Base-by-base conservation (phyloP, 192 early-diverging fungal species). In the Rhizoclosmatium globosum region DNA sequence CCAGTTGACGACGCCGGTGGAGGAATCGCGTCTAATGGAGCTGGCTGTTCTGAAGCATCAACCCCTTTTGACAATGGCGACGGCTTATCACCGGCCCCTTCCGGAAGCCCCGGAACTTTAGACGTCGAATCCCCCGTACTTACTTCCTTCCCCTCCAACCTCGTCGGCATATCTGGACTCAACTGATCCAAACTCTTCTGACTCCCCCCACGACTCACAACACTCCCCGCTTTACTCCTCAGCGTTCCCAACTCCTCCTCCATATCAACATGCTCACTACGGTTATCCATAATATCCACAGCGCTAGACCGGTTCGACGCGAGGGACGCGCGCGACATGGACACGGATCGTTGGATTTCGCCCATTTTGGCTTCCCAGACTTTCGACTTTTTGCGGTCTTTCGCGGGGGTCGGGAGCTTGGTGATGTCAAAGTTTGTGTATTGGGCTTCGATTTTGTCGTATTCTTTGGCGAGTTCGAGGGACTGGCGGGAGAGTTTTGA, bases 291-390 rank as follows among this genome's bases (percentile, higher is more conserved):
- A 2, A 76, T 23, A 67, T 76, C 74, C 6, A 13, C 23, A n/a
- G 50, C 70, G n/a, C 38, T 43, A 9, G 48, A 23, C 9, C 50
- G 23, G 6, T 47, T 66, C 1, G 21, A 19, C 46, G 64, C 61
- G 9, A 76, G 2, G 31, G 42, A 41, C 44, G 72, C 58, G 1
- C 74, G 61, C 43, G 62, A 66, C 3, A 47, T 67, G 23, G 43
- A 47, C 7, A 76, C 74, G 15, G 11, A 19, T 56, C 50, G 41
- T 46, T 76, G 74, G 48, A 76, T 76, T 53, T 76, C 74, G 39
- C 13, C 43, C 38, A 76, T 47, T 38, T 76, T 76, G 21, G 64
- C 23, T 42, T 53, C 41, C 74, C 74, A 76, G 41, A 47, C 64
- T 13, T 46, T 76, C 4, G 74, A 76, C 31, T 59, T 53, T 53